phyloP scores from a whole-genome alignment of 2,329 filamentous ascomycete genomes.

The Pleurostoma richardsiae region DNA sequence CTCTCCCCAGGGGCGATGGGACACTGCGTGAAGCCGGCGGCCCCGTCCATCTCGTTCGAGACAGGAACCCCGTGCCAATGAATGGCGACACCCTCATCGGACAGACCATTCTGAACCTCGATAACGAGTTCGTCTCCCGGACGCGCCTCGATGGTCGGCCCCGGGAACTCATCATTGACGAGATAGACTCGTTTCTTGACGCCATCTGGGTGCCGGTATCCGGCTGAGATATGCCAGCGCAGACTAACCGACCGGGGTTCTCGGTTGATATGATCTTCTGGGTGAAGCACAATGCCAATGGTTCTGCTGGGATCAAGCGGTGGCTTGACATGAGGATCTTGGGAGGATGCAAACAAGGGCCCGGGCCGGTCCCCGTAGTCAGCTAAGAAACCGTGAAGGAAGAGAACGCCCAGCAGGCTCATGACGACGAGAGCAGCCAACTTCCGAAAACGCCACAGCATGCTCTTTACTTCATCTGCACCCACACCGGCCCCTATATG shows the following conservation, averaged over 20 bases:
- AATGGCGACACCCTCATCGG: slow-evolving; percentile 33
- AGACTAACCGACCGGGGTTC: slow-evolving; percentile 22
- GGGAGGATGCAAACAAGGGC: too few relatives aligned
- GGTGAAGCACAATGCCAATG: slow-evolving; percentile 22
- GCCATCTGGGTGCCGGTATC: slow-evolving; percentile 36
- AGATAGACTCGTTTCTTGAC: slow-evolving; percentile 43
- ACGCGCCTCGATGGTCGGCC: slow-evolving; percentile 41
- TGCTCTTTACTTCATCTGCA: too few relatives aligned
- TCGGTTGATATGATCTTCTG: slow-evolving; percentile 34
- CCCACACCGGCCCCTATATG: too few relatives aligned
- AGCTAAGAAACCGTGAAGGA: too few relatives aligned
- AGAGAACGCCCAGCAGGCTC: too few relatives aligned
- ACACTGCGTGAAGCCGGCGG: slow-evolving; percentile 5
- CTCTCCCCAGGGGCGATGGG: background rate
- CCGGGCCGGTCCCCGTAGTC: too few relatives aligned
- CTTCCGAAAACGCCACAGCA: too few relatives aligned
- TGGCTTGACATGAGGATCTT: too few relatives aligned
- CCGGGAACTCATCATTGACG: slow-evolving; percentile 45
- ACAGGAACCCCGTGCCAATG: slow-evolving; percentile 41
- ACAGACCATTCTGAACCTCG: slow-evolving; percentile 30
- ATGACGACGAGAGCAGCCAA: too few relatives aligned
- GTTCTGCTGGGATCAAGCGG: background rate
- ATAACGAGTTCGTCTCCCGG: slow-evolving; percentile 38
- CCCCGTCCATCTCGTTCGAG: slow-evolving; percentile 16
- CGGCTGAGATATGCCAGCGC: slow-evolving; percentile 34